Evolutionary conservation across 176 grass and related monocot genomes (phyloP).

Genomic region (Musa acuminata): DNA sequence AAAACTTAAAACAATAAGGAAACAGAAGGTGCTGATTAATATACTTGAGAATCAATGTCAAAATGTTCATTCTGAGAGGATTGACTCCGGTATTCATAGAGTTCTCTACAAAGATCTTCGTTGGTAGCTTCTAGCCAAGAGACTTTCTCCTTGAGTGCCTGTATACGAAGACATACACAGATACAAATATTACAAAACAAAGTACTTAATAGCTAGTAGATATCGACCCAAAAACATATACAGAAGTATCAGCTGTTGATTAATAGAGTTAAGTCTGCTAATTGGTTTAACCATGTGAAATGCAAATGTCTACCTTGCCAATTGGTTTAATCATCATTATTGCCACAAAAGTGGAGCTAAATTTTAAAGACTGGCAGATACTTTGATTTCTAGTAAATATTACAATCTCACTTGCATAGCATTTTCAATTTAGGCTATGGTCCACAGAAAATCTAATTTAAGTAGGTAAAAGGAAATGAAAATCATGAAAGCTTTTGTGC

Average conservation of each 20-base stretch:
- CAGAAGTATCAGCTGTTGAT: neutral
- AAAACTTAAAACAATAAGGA: constrained; percentile 16
- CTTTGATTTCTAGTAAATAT: too few relatives aligned
- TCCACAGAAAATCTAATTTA: too few relatives aligned
- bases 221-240: neutral
- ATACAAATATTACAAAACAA: too few relatives aligned
- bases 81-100: constrained; percentile 44
- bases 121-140: constrained; percentile 92
- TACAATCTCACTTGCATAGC: too few relatives aligned
- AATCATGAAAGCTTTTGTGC: neutral
- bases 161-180: constrained; percentile 1
- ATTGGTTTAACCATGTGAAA: neutral
- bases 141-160: constrained; percentile 86
- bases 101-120: constrained; percentile 72
- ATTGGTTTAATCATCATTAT: neutral
- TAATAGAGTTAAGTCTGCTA: neutral
- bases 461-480: too few relatives aligned
- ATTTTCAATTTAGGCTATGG: too few relatives aligned
- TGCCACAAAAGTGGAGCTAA: neutral
- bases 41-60: constrained; percentile 71
- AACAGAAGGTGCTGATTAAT: constrained; percentile 16
- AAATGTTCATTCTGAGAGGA: constrained; percentile 35
- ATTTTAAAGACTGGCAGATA: neutral
- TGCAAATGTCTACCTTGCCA: neutral
- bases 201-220: neutral